Evolutionary conservation across 768 basidiomycete genomes (phyloP).

Genomic region (Tephrocybe rancida): DNA sequence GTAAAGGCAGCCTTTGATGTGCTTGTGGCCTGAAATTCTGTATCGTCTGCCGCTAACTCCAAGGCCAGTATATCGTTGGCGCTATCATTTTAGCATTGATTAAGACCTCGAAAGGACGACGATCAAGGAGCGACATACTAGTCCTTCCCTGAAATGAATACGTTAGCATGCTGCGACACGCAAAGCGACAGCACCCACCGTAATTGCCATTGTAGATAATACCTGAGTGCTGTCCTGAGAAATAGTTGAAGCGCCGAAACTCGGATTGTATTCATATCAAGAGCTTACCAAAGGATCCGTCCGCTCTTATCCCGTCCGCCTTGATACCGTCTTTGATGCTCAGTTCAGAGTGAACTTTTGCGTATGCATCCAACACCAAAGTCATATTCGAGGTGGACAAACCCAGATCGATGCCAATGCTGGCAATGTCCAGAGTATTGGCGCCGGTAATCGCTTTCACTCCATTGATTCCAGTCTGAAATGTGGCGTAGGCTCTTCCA

Average conservation of each 20-base stretch:
- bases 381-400: conserved; percentile 43
- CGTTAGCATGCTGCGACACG: not conserved
- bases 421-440: conserved; percentile 66
- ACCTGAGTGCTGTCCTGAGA: conserved; percentile 56
- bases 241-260: not conserved
- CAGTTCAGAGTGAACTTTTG: conserved; percentile 53
- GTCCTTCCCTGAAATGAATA: conserved; percentile 37
- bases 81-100: conserved; percentile 33
- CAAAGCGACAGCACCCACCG: conserved; percentile 33
- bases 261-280: not conserved
- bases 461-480: conserved; percentile 31
- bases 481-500: conserved; percentile 45
- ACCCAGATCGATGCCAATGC: conserved; percentile 57
- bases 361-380: conserved; percentile 51
- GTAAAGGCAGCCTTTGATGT: conserved; percentile 50
- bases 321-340: conserved; percentile 45
- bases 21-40: conserved; percentile 51
- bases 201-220: conserved; percentile 76
- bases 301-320: conserved; percentile 63
- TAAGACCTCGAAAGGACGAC: not conserved
- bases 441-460: conserved; percentile 61
- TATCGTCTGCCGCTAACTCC: conserved; percentile 61
- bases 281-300: conserved; percentile 49
- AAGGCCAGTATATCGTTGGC: conserved; percentile 65
- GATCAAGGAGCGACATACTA: conserved; percentile 32